These are phyloP conservation scores for Vickermania ingenoplastis DNA, from an alignment of 208 protist genomes.

Conservation along the genomic window DNA sequence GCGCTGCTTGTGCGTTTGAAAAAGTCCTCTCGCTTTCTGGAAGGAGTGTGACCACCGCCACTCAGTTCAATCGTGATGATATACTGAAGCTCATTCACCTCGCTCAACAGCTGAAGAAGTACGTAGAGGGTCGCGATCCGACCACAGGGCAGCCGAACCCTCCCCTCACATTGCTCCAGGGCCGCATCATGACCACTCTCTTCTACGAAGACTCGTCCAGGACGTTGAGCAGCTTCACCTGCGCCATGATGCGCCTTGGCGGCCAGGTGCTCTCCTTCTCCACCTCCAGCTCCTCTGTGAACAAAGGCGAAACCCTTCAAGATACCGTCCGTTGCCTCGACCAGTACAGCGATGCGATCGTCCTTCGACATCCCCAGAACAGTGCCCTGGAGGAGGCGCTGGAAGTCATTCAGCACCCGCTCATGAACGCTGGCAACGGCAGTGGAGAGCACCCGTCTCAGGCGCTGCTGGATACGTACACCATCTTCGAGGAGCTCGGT, in stretches of 20 bases:
- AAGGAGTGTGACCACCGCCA: conserved; percentile 53
- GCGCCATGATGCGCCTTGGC: conserved; percentile 76
- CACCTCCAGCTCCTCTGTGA: conserved; percentile 59
- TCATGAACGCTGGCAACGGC: conserved; percentile 97
- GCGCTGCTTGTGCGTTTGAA: too few relatives aligned
- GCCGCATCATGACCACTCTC: conserved; percentile 74
- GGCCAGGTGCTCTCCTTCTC: conserved; percentile 78
- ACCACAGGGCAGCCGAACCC: too few relatives aligned
- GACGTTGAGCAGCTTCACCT: conserved; percentile 72
- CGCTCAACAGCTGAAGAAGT: conserved; percentile 26
- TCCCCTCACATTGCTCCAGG: conserved; percentile 42
- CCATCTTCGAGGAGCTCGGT: conserved; percentile 93
- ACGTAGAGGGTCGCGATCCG: conserved; percentile 38
- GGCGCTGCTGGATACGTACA: conserved; percentile 96
- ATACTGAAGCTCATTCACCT: conserved; percentile 63
- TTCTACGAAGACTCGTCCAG: conserved; percentile 83
- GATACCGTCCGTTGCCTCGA: conserved; percentile 81
- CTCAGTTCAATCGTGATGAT: conserved; percentile 53
- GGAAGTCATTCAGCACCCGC: conserved; percentile 42
- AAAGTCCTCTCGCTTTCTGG: too few relatives aligned
- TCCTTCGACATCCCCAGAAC: conserved; percentile 92
- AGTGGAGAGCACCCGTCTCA: conserved; percentile 97
- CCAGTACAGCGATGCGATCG: conserved; percentile 92
- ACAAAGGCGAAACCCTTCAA: conserved; percentile 78
- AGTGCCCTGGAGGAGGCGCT: conserved; percentile 73